phyloP scores from a whole-genome alignment of 805 yeast genomes.

The Candida maris region DNA sequence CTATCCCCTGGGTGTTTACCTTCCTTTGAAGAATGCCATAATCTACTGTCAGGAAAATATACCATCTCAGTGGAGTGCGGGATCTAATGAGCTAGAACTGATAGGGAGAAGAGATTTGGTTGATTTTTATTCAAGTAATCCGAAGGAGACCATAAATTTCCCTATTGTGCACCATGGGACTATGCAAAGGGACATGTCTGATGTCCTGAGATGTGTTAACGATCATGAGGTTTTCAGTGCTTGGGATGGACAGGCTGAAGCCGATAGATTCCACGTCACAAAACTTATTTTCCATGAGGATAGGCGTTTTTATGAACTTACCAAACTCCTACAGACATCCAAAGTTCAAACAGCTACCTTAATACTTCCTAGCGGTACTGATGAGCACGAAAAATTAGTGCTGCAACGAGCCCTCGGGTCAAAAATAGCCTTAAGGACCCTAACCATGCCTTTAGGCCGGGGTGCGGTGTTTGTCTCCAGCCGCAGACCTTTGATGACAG shows the following conservation, averaged over 20 bases:
- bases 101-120: constrained; percentile 68
- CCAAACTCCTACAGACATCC: constrained; percentile 67
- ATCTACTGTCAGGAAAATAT: constrained; percentile 50
- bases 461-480: constrained; percentile 69
- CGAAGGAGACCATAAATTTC: constrained; percentile 4
- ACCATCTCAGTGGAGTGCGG: constrained; percentile 43
- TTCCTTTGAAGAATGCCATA: constrained; percentile 64
- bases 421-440: constrained; percentile 63
- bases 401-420: constrained; percentile 57
- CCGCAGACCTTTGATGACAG: constrained; percentile 76
- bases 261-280: constrained; percentile 64
- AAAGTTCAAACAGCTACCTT: constrained; percentile 53
- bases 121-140: constrained; percentile 13
- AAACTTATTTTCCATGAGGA: constrained; percentile 73
- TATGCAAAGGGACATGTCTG: constrained; percentile 37
- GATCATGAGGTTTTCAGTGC: constrained; percentile 50
- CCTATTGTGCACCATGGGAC: constrained; percentile 5
- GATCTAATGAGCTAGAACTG: constrained; percentile 43
- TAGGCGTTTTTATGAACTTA: constrained; percentile 72
- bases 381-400: constrained; percentile 54
- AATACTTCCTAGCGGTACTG: constrained; percentile 34
- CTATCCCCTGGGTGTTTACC: constrained; percentile 66
- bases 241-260: constrained; percentile 70
- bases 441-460: constrained; percentile 74
- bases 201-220: constrained; percentile 36